These are phyloP conservation scores for Camellia oleifera DNA, from an alignment of 179 eudicot genomes.

Conservation along the genomic window DNA sequence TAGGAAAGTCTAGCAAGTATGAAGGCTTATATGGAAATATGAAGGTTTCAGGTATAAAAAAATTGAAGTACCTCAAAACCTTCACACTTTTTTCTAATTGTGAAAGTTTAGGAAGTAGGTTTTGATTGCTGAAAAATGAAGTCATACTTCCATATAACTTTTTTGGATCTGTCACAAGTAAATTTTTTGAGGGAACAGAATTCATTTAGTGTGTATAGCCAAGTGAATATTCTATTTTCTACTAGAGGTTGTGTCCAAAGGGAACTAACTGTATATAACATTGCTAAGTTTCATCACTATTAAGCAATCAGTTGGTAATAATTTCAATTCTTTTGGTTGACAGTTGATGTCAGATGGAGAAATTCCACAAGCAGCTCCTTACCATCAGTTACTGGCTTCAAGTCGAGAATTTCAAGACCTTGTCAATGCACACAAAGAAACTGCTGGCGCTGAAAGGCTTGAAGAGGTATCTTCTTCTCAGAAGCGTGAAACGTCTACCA, in stretches of 20 bases:
- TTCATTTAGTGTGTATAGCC: too few relatives aligned
- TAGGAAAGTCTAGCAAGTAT: too few relatives aligned
- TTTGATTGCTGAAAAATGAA: too few relatives aligned
- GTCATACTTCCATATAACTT: too few relatives aligned
- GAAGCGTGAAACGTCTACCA: slow-evolving; percentile 22
- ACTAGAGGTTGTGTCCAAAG: too few relatives aligned
- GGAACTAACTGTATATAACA: neutral
- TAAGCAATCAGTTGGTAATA: neutral
- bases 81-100: too few relatives aligned
- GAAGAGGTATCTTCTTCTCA: slow-evolving; percentile 28
- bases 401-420: slow-evolving; percentile 59
- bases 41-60: too few relatives aligned
- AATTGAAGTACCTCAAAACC: too few relatives aligned
- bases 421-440: slow-evolving; percentile 76
- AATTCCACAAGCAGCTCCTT: slow-evolving; percentile 46
- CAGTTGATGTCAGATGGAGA: slow-evolving; percentile 79
- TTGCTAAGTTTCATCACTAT: neutral
- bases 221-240: too few relatives aligned
- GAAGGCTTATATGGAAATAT: too few relatives aligned
- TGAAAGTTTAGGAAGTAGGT: too few relatives aligned
- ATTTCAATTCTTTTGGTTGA: slow-evolving; percentile 11
- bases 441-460: slow-evolving; percentile 60
- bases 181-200: neutral
- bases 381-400: slow-evolving; percentile 46
- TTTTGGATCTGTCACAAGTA: too few relatives aligned